A percentile compares a stretch with the other conserved stretches of the same genome.
phyloP scores from a whole-genome alignment of 192 early-diverging fungal genomes.

The Pilobolus umbonatus region DNA sequence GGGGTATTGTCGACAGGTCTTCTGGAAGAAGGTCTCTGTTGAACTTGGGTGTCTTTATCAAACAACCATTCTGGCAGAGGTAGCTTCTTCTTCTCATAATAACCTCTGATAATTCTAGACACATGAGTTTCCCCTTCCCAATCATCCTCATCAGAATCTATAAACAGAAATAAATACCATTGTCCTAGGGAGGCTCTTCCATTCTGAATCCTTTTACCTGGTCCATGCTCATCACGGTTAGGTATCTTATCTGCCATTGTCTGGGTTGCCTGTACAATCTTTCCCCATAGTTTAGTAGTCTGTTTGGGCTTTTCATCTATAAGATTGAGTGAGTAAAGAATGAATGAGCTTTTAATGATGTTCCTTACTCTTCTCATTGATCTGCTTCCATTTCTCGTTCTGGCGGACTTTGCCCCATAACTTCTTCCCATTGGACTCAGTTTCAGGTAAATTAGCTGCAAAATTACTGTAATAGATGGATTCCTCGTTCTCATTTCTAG shows the following conservation, averaged over 20 bases:
- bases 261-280: slow-evolving; percentile 27
- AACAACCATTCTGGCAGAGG: slow-evolving; percentile 26
- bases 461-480: slow-evolving; percentile 33
- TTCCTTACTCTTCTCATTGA: slow-evolving; percentile 18
- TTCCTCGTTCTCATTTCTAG: slow-evolving; percentile 17
- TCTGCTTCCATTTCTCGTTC: slow-evolving; percentile 29
- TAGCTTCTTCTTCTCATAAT: slow-evolving; percentile 45
- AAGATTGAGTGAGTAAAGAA: not conserved
- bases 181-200: not conserved
- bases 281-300: slow-evolving; percentile 25
- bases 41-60: slow-evolving; percentile 12
- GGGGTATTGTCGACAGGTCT: not conserved
- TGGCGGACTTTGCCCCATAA: slow-evolving; percentile 22
- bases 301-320: slow-evolving; percentile 20
- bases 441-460: slow-evolving; percentile 14
- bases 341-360: not conserved
- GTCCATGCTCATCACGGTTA: slow-evolving; percentile 21
- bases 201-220: slow-evolving; percentile 16
- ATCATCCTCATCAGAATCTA: slow-evolving; percentile 56
- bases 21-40: not conserved
- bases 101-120: slow-evolving; percentile 44
- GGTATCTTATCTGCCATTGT: slow-evolving; percentile 18
- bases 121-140: slow-evolving; percentile 54
- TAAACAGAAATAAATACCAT: not conserved
- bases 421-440: slow-evolving; percentile 19